Percentiles rank a stretch among this genome's conserved stretches.
Conservation (phyloP, 768 basidiomycete genomes). For the Xerocomellus chrysenteron region DNA sequence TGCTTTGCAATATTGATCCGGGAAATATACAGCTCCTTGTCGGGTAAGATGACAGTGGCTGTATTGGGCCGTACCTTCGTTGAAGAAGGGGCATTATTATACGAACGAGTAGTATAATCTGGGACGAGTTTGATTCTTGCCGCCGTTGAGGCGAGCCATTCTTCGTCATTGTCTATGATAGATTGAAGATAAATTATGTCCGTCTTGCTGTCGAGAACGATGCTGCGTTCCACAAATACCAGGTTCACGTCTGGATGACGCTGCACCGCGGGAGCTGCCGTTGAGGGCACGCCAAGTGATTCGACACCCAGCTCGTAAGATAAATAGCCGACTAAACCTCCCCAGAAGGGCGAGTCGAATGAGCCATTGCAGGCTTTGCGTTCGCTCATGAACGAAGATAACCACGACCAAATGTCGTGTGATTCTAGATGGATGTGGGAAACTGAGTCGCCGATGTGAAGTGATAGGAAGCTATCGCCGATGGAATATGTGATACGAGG, state of each 20-base stretch:
- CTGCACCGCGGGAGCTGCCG: constrained; percentile 24
- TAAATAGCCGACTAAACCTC: constrained; percentile 73
- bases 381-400: constrained; percentile 63
- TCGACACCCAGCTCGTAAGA: constrained; percentile 78
- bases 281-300: constrained; percentile 47
- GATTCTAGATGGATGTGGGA: constrained; percentile 44
- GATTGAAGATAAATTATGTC: constrained; percentile 63
- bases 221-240: constrained; percentile 74
- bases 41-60: constrained; percentile 50
- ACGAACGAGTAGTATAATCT: constrained; percentile 10
- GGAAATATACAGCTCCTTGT: constrained; percentile 59
- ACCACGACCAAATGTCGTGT: constrained; percentile 73
- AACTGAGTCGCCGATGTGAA: constrained; percentile 39
- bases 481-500: constrained; percentile 58
- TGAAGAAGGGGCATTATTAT: constrained; percentile 23
- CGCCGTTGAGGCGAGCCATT: constrained; percentile 56
- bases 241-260: constrained; percentile 72
- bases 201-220: constrained; percentile 60
- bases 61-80: constrained; percentile 22
- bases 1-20: constrained; percentile 72
- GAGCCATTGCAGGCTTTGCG: constrained; percentile 48
- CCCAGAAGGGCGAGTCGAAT: constrained; percentile 74
- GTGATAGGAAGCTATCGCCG: constrained; percentile 46
- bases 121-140: constrained; percentile 15
- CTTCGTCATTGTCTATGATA: constrained; percentile 51